Base-by-base conservation (phyloP, 2,329 filamentous ascomycete species). In the Blastomyces percursus region DNA sequence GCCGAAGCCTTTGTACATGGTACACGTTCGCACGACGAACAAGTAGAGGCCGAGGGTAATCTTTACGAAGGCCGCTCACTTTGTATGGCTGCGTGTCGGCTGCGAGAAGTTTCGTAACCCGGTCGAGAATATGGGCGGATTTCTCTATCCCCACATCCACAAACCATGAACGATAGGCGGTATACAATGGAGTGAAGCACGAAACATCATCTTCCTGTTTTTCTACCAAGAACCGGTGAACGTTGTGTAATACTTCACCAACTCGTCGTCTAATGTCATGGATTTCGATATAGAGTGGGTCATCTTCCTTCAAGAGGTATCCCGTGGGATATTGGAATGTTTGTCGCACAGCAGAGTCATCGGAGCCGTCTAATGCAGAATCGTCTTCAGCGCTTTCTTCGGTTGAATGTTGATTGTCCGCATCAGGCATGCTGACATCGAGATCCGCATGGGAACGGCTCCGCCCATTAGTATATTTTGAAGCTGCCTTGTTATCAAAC, bases 131-230 rank as follows among this genome's bases (percentile, higher is more conserved):
- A 73, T 96, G 94, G 0, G 94, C 93, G 21, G 93, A 96, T 64
- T 93, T 84, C 76, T 99, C 94, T 64, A 96, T 95, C 21, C 95
- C 94, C 50, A 99, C 92, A 70, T 99, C 94, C 1, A 96, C 91
- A 70, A 99, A 97, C 91, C 92, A 99, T 9, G 90, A 94, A 52
- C 91, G 84, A 73, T 96, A 99, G 1, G 93, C 90, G 27, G 89
- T 89, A 75, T 96, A 99, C 1, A 99, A 77, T 0, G 92, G 86
- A 30, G 91, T 96, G 76, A 99, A 99, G 75, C 91, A 96, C 19
- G 89, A 86, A 0, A 99, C 94, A 72, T 99, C 94, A 71, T 99
- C 94, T 72, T 97, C 90, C 72, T 96, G 92, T 64, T 93, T 86
- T 65, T 85, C 78, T 21, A 85, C 87, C 63, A 99, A 78, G 77